Conservation (phyloP, 306 rosid genomes). For the Myrica gale region DNA sequence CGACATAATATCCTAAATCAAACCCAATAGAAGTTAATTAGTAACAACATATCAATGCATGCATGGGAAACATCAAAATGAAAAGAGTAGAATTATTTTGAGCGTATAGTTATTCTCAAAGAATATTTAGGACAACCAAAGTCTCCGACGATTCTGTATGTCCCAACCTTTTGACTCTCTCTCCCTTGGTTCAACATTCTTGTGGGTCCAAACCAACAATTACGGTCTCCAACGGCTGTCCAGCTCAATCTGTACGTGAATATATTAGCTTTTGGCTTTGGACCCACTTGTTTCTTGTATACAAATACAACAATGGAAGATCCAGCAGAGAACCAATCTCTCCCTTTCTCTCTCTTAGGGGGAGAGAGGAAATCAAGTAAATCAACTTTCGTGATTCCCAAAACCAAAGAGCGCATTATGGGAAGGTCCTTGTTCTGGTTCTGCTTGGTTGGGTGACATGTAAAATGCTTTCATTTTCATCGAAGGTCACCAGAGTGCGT, state of each 20-base stretch:
- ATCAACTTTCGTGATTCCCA: slow-evolving; percentile 52
- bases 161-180: slow-evolving; percentile 57
- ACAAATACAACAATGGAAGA: slow-evolving; percentile 35
- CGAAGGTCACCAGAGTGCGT: slow-evolving; percentile 23
- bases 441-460: slow-evolving; percentile 32
- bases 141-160: slow-evolving; percentile 61
- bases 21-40: not conserved
- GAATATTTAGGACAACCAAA: slow-evolving; percentile 70
- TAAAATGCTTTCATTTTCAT: slow-evolving; percentile 39
- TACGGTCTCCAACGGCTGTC: slow-evolving; percentile 53
- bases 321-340: slow-evolving; percentile 33
- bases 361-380: slow-evolving; percentile 10
- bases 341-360: slow-evolving; percentile 1
- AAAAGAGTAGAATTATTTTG: not conserved
- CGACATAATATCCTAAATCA: slow-evolving; percentile 4
- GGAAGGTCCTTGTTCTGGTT: slow-evolving; percentile 42
- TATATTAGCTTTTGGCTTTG: slow-evolving; percentile 43
- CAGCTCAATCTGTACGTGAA: slow-evolving; percentile 30
- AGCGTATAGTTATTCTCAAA: slow-evolving; percentile 15
- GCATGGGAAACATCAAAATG: slow-evolving; percentile 3
- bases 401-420: slow-evolving; percentile 40
- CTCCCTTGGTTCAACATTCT: slow-evolving; percentile 31
- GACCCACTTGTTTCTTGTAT: slow-evolving; percentile 43
- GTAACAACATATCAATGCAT: not conserved
- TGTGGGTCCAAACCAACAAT: slow-evolving; percentile 36